phyloP scores from a whole-genome alignment of 2,329 filamentous ascomycete genomes.

The Pyricularia sp. region DNA sequence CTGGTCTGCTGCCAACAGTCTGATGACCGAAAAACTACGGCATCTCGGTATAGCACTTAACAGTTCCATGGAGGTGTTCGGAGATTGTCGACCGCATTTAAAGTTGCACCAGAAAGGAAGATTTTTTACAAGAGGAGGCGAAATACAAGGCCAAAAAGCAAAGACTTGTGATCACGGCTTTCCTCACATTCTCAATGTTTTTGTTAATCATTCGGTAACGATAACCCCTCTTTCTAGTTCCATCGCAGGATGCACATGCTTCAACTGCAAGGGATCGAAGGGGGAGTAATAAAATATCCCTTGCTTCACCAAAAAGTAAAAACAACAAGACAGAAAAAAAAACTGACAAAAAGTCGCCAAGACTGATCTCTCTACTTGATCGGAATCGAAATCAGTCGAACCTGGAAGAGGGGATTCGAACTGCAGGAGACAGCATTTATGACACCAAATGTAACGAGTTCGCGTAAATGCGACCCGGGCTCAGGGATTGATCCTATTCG shows the following conservation, averaged over 20 bases:
- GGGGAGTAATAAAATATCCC: no score
- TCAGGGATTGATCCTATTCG: not conserved
- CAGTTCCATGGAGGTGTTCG: no score
- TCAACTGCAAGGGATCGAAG: not conserved
- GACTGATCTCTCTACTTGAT: not conserved
- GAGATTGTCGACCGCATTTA: no score
- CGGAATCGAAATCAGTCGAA: not conserved
- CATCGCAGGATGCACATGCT: not conserved
- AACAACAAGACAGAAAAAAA: no score
- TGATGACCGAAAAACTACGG: no score
- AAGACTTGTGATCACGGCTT: not conserved
- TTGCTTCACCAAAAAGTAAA: not conserved
- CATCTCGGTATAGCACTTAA: no score
- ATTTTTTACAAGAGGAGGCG: not conserved
- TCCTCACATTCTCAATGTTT: no score
- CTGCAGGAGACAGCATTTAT: not conserved
- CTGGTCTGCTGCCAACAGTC: no score
- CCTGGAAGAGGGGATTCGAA: not conserved
- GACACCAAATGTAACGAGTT: not conserved
- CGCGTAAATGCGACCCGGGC: not conserved
- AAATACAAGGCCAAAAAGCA: not conserved
- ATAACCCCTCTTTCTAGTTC: not conserved
- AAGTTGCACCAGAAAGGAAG: no score
- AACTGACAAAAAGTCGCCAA: not conserved
- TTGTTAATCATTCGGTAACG: not conserved